Evolutionary conservation across 1,139 yeast genomes (phyloP).

Genomic region (Kodamaea arcana): DNA sequence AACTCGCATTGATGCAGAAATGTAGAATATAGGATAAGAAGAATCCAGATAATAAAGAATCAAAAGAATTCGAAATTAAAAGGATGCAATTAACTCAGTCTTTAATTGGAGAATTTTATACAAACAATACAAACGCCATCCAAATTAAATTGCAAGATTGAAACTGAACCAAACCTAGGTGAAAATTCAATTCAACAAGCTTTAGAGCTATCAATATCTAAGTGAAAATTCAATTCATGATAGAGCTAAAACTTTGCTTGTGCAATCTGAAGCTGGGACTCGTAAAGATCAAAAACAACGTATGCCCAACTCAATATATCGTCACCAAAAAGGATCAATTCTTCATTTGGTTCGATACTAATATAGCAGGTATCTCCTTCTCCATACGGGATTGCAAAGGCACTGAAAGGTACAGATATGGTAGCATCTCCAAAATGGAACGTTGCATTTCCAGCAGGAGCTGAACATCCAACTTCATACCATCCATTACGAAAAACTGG

Average conservation of each 20-base stretch:
- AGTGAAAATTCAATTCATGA: no score
- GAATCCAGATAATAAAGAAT: no score
- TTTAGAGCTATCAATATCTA: no score
- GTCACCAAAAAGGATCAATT: slow-evolving; percentile 22
- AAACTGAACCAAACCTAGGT: no score
- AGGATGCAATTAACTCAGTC: no score
- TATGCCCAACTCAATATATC: slow-evolving; percentile 28
- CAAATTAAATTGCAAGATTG: no score
- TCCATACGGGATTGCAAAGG: neutral
- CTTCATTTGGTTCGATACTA: neutral
- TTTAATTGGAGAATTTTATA: no score
- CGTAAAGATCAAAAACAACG: slow-evolving; percentile 26
- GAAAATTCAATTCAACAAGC: no score
- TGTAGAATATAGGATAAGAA: no score
- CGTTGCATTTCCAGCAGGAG: neutral
- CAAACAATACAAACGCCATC: no score
- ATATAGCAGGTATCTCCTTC: neutral
- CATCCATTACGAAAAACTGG: slow-evolving; percentile 1
- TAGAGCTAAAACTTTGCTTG: slow-evolving; percentile 11
- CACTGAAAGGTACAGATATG: neutral
- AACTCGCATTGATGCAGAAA: no score
- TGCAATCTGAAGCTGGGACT: slow-evolving; percentile 21
- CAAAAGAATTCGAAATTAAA: no score
- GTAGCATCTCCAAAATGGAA: neutral
- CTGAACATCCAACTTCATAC: slow-evolving; percentile 4